Evolutionary conservation across 2,329 filamentous ascomycete genomes (phyloP).

Genomic region (Xylariaceae sp.): DNA sequence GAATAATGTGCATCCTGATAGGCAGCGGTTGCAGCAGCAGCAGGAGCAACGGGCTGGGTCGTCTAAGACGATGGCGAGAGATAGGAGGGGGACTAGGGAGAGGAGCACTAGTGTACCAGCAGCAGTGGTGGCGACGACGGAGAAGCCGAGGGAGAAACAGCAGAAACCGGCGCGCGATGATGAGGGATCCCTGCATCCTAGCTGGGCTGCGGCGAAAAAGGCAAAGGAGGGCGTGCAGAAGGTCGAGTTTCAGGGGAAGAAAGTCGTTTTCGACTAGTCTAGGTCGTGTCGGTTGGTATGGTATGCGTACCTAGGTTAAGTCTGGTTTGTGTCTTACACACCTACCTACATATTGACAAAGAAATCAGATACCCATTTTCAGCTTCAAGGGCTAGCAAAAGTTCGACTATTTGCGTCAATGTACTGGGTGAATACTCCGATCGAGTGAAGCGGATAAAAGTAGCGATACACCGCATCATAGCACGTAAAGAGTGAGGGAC

Average conservation of each 20-base stretch:
- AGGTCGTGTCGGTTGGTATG: not conserved
- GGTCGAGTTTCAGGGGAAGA: conserved; percentile 49
- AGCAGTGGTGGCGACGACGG: not conserved
- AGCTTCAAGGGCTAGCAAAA: not conserved
- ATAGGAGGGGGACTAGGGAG: conserved; percentile 4
- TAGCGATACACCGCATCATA: too few relatives aligned
- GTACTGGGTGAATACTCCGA: too few relatives aligned
- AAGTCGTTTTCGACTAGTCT: conserved; percentile 52
- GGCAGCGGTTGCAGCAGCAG: conserved; percentile 29
- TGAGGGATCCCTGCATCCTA: conserved; percentile 53
- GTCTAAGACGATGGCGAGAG: conserved; percentile 9
- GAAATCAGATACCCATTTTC: conserved; percentile 12
- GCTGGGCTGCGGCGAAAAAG: conserved; percentile 60
- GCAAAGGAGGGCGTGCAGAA: conserved; percentile 52
- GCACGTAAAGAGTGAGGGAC: too few relatives aligned
- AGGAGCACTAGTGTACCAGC: not conserved
- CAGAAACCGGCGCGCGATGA: conserved; percentile 39
- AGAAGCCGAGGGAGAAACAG: conserved; percentile 15
- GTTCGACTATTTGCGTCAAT: not conserved
- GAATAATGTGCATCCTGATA: conserved; percentile 28
- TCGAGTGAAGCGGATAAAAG: too few relatives aligned
- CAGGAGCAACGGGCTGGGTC: conserved; percentile 2
- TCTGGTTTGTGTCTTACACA: too few relatives aligned
- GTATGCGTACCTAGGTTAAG: not conserved
- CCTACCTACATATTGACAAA: too few relatives aligned